These are phyloP conservation scores for Serendipita sp. DNA, from an alignment of 768 basidiomycete species.

Conservation along the genomic window DNA sequence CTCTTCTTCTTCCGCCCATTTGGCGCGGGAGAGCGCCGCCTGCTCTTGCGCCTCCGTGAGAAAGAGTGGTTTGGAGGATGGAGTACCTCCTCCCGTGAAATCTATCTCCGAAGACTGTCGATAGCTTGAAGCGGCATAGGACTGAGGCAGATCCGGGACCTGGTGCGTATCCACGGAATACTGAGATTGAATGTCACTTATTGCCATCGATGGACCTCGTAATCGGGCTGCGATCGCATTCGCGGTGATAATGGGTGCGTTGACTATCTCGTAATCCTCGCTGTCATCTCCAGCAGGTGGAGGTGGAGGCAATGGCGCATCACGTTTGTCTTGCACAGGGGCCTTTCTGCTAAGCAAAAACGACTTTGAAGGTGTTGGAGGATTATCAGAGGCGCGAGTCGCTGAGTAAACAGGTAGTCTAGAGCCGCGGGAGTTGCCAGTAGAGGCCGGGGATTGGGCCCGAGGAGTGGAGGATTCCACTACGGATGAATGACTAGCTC, in stretches of 20 bases:
- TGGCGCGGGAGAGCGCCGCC: slow-evolving; percentile 9
- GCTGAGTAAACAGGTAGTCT: not conserved
- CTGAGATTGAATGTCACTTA: not conserved
- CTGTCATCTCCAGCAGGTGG: not conserved
- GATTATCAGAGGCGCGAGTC: not conserved
- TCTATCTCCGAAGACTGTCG: not conserved
- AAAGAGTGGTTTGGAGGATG: not conserved
- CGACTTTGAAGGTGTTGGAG: not conserved
- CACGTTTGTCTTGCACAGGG: not conserved
- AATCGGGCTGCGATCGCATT: slow-evolving; percentile 1
- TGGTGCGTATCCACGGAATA: not conserved
- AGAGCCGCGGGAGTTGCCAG: not conserved
- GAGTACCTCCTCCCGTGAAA: not conserved
- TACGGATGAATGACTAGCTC: not conserved
- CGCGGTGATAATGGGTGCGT: not conserved
- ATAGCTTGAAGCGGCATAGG: not conserved
- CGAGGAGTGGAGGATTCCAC: not conserved
- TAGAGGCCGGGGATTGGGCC: not conserved
- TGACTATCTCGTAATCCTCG: slow-evolving; percentile 1
- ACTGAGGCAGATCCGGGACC: not conserved
- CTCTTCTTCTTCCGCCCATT: slow-evolving; percentile 8
- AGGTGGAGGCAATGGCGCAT: slow-evolving; percentile 2
- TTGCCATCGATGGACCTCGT: not conserved
- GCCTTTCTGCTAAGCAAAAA: not conserved
- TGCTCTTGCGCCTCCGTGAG: slow-evolving; percentile 9